These are phyloP conservation scores for Moesziomyces aphidis DNA, from an alignment of 1,284 basidiomycete genomes.

Conservation along the genomic window DNA sequence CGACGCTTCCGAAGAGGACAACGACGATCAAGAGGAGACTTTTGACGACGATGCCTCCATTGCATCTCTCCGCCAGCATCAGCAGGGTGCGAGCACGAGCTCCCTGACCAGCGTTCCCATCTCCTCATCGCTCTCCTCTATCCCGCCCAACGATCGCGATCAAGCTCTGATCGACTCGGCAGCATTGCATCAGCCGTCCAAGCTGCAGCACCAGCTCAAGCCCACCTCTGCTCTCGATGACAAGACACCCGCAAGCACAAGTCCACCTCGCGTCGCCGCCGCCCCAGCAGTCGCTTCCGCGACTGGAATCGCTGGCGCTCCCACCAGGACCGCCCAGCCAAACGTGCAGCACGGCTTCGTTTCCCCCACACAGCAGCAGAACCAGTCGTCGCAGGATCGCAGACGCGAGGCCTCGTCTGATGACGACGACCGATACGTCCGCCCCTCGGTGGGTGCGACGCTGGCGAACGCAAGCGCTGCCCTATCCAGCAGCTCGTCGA, in stretches of 20 bases:
- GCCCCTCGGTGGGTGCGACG: constrained; percentile 35
- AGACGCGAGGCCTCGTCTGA: constrained; percentile 41
- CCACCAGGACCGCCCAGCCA: constrained; percentile 12
- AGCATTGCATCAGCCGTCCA: constrained; percentile 39
- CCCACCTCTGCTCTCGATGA: constrained; percentile 21
- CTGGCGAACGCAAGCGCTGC: constrained; percentile 49
- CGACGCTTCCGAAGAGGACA: constrained; percentile 55
- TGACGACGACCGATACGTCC: constrained; percentile 32
- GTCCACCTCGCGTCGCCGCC: constrained; percentile 32
- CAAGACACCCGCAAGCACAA: constrained; percentile 45
- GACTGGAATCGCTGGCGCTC: constrained; percentile 1
- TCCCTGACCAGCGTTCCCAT: constrained; percentile 34
- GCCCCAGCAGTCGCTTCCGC: constrained; percentile 7
- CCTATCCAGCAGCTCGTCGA: constrained; percentile 49
- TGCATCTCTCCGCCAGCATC: constrained; percentile 44
- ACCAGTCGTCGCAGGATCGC: constrained; percentile 13
- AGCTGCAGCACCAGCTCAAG: constrained; percentile 37
- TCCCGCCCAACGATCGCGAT: constrained; percentile 48
- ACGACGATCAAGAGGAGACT: constrained; percentile 52
- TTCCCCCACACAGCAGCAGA: constrained; percentile 24
- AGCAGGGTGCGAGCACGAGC: constrained; percentile 26
- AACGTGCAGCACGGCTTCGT: constrained; percentile 29
- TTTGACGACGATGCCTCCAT: constrained; percentile 52
- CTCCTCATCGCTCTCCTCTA: constrained; percentile 41
- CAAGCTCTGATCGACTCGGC: constrained; percentile 50